phyloP scores from a whole-genome alignment of 2,329 filamentous ascomycete species.

The Ophiostoma montium region DNA sequence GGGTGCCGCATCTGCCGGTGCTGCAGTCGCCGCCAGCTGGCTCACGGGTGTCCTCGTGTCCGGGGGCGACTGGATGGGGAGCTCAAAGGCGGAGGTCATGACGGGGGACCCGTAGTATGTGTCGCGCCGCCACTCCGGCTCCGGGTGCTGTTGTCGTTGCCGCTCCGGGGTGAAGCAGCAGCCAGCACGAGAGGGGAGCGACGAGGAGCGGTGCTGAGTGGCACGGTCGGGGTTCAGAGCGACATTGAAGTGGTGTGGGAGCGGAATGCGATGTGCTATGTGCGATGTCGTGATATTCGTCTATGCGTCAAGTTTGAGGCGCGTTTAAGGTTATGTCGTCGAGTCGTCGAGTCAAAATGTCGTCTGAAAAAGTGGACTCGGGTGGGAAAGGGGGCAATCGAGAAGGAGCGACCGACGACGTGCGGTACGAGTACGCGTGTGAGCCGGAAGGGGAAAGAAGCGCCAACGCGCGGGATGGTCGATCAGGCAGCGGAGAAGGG shows the following conservation, averaged over 20 bases:
- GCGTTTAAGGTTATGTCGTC: too few species aligned
- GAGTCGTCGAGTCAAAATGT: too few species aligned
- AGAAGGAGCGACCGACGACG: neutral
- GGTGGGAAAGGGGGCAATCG: neutral
- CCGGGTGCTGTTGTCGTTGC: slow-evolving; percentile 1
- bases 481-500: slow-evolving; percentile 1
- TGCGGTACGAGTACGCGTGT: neutral
- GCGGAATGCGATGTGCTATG: neutral
- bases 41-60: slow-evolving; percentile 4
- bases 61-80: slow-evolving; percentile 12
- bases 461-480: neutral
- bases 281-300: neutral
- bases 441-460: neutral
- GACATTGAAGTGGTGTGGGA: neutral
- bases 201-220: neutral
- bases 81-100: slow-evolving; percentile 16
- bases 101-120: neutral
- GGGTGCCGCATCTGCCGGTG: neutral
- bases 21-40: slow-evolving; percentile 6
- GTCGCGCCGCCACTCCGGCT: neutral
- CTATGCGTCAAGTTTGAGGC: too few species aligned
- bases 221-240: neutral
- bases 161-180: slow-evolving; percentile 5
- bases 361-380: too few species aligned
- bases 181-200: slow-evolving; percentile 2